A percentile compares a stretch with the other conserved stretches of the same genome.
These are phyloP conservation scores for Tolypocladium guangdongense DNA, from an alignment of 2,329 filamentous ascomycete genomes.

Conservation along the genomic window DNA sequence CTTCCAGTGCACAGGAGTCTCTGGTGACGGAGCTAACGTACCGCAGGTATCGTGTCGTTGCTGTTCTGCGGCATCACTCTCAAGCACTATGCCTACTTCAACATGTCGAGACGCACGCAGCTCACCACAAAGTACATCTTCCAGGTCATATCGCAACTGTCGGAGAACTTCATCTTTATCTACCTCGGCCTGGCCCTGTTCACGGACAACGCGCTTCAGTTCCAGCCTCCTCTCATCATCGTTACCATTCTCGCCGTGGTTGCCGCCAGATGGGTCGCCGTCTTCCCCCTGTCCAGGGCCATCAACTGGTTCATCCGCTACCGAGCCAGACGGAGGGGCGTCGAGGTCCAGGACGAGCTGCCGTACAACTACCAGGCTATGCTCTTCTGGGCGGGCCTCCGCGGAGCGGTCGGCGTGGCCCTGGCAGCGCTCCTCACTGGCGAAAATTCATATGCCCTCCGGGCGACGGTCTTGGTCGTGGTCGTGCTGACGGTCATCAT, in stretches of 20 bases:
- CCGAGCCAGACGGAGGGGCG: slow-evolving; percentile 62
- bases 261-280: slow-evolving; percentile 81
- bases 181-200: slow-evolving; percentile 93
- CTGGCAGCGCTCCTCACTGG: slow-evolving; percentile 81
- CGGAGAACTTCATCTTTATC: slow-evolving; percentile 99
- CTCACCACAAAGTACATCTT: slow-evolving; percentile 97
- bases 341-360: slow-evolving; percentile 72
- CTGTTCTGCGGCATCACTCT: slow-evolving; percentile 96
- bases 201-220: slow-evolving; percentile 77
- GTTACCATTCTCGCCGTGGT: slow-evolving; percentile 88
- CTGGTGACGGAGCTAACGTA: not conserved
- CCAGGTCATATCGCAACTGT: slow-evolving; percentile 85
- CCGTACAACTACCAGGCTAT: slow-evolving; percentile 97
- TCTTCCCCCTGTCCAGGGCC: slow-evolving; percentile 79
- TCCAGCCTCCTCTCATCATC: slow-evolving; percentile 91
- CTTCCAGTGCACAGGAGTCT: not conserved
- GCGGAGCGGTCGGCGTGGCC: slow-evolving; percentile 91
- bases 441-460: slow-evolving; percentile 68
- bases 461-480: slow-evolving; percentile 92
- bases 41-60: slow-evolving; percentile 79
- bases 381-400: slow-evolving; percentile 97
- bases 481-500: slow-evolving; percentile 98
- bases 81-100: slow-evolving; percentile 99
- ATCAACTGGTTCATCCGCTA: slow-evolving; percentile 94
- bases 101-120: slow-evolving; percentile 96